Evolutionary conservation across 495 filamentous ascomycete genomes (phyloP), one percentile per base, ranked within the genome.

Genomic region (Penicillium antarcticum): DNA sequence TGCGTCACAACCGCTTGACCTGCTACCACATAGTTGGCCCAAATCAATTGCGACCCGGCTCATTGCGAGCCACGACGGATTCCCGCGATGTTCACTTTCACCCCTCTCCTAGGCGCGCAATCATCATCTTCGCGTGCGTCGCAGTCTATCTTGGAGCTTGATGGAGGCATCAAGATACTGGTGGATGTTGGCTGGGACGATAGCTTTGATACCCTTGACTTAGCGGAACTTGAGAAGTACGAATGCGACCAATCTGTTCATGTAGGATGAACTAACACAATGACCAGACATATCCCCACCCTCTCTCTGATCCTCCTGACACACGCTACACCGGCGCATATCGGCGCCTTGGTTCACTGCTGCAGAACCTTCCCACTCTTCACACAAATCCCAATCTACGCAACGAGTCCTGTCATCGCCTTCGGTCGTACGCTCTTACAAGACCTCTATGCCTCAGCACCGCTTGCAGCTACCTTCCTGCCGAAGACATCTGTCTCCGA

Each of bases 141-240:
- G 50, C 92, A 97, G 67, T 97, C 95, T 11, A 80, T 99, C 8
- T 75, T 99, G 38, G 95, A 97, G 74, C 84, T 99, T 40, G 94
- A 97, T 76, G 92, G 92, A 38, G 94, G 92, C 31, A 86, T 97
- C 68, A 97, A 97, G 67, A 85, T 97, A 21, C 77, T 97, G 13
- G 80, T 97, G 12, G 92, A 96, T 64, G 89, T 96, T 31, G 94
- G 94, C 49, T 99, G 94, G 94, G 91, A 97, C 63, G 88, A 92
- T 64, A 76, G 79, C 14, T 97, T 99, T 62, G 87, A 95, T 62
- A 79, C 81, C 14, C 78, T 77, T 48, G 86, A 90, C 73, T 77
- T 98, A 29, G 83, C 82, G 56, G 88, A 89, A 70, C 75, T 99
- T 49, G 94, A 97, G 70, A 92, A 88, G 89, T 95, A 78, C 61